These are phyloP conservation scores for Penicillium italicum DNA, from an alignment of 2,329 filamentous ascomycete species.

Conservation along the genomic window DNA sequence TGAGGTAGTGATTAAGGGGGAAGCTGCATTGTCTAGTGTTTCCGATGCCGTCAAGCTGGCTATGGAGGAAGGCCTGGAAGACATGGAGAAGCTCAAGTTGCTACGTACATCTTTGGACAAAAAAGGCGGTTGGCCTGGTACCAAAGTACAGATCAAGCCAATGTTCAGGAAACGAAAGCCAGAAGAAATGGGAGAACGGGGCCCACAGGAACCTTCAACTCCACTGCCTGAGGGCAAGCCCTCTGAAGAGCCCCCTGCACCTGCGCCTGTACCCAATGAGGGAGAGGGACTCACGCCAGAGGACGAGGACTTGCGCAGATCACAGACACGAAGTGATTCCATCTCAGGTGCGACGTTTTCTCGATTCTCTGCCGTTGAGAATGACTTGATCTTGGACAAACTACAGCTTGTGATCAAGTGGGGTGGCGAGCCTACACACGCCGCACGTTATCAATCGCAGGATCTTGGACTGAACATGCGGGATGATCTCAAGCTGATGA, in stretches of 20 bases:
- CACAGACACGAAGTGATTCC: conserved; percentile 71
- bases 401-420: conserved; percentile 97
- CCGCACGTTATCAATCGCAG: conserved; percentile 90
- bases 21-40: conserved; percentile 83
- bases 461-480: conserved; percentile 95
- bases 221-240: conserved; percentile 9
- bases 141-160: conserved; percentile 98
- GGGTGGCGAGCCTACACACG: conserved; percentile 97
- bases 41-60: conserved; percentile 82
- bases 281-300: conserved; percentile 19
- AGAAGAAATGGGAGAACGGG: conserved; percentile 49
- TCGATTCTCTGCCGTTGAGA: conserved; percentile 86
- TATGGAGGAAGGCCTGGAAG: conserved; percentile 74
- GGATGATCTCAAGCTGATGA: conserved; percentile 89
- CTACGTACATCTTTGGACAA: conserved; percentile 84
- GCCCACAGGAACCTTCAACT: conserved; percentile 15
- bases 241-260: conserved; percentile 23
- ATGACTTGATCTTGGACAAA: conserved; percentile 91
- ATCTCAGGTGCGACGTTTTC: conserved; percentile 88
- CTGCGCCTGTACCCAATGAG: conserved; percentile 22
- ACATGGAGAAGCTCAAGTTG: conserved; percentile 77
- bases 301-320: conserved; percentile 40
- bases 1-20: conserved; percentile 89
- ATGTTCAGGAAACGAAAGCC: conserved; percentile 92
- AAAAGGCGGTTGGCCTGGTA: conserved; percentile 91